Base-by-base conservation (phyloP, 305 asterid species). In the Plantago lanceolata region DNA sequence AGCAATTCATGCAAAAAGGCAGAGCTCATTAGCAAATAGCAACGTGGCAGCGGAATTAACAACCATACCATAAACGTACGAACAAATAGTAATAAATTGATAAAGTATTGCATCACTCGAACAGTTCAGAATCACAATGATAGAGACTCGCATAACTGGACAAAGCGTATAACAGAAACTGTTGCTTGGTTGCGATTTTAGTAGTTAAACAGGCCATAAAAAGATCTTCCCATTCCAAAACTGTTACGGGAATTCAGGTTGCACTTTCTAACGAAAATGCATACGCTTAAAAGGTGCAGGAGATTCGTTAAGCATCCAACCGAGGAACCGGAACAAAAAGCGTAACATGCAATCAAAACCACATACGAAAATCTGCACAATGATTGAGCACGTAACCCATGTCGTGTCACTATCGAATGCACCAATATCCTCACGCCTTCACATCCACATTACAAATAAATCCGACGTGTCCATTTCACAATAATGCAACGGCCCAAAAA, bases 1-100 rank as follows among this genome's bases (percentile, higher is more conserved):
- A 68, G 74, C 76, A 40, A 31, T 48, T 54, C 79, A 78, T 80
- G 84, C 78, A 76, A 64, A 56, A 74, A 55, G 69, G 68, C 0
- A 59, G 58, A 62, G 50, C 13, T 47, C 67, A 51, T 82, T 69
- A 76, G 71, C 66, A 64, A 51, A 81, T 69, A 76, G 71, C 66
- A 64, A 3, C 45, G 16, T 11, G 33, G 31, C 44, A 2, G 29
- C 26, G 6, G 8, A 63, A 65, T 0, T n/a, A 16, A 49, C 26
- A 26, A 62, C 51, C 19, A 4, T 48, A 28, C 0, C 11, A 65
- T 21, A 51, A 66, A n/a, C n/a, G n/a, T n/a, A n/a, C n/a, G n/a
- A n/a, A n/a, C n/a, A n/a, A n/a, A n/a, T n/a, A n/a, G n/a, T n/a
- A 33, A 33, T 33, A 33, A 8, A 33, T 5, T 33, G 0, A 33